Evolutionary conservation across 805 yeast genomes (phyloP), one percentile per base, ranked within the genome.

Genomic region (Tetrapisispora taiwanensis): DNA sequence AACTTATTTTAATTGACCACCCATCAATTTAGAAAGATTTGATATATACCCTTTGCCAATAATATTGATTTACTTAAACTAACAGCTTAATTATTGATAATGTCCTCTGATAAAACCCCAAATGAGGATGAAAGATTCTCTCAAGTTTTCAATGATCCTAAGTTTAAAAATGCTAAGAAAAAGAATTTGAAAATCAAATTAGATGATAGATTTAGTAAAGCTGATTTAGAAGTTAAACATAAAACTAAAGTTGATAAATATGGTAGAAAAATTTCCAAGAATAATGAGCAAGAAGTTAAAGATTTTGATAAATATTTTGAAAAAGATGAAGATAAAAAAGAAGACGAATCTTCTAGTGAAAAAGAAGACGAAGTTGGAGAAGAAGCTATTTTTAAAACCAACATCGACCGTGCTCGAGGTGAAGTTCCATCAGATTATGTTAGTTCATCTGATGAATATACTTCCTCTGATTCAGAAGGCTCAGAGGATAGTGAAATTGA

Each of bases 191-290:
- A 82, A 59, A 83, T 87, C 32, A 78, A 84, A 52, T 72, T 92
- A 20, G 98, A 92, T 65, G 82, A 78, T 46, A 78, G 98, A 63
- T 92, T 92, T 65, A 82, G 80, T 53, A 77, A 78, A 38, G 67
- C 70, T 42, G 74, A 67, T 43, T 67, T 79, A 45, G 75, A 79
- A 49, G 76, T 82, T n/a, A 79, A 78, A 43, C 71, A 73, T 46
- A 66, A 67, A 43, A 74, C 82, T 5, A 77, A 75, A 32, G 81
- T 86, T 39, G 97, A 92, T 60, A 79, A 83, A 54, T 90, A 87
- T 62, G 98, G 98, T 38, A 75, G 97, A 60, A 80, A 74, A 52
- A 56, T 86, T 20, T 14, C 19, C 2, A 7, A 26, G 9, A 9
- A 9, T 8, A 69, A 69, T 30, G 62, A 60, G 2, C 52, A 53